Base-by-base conservation (phyloP, 306 rosid genomes). In the Vachellia collinsii region DNA sequence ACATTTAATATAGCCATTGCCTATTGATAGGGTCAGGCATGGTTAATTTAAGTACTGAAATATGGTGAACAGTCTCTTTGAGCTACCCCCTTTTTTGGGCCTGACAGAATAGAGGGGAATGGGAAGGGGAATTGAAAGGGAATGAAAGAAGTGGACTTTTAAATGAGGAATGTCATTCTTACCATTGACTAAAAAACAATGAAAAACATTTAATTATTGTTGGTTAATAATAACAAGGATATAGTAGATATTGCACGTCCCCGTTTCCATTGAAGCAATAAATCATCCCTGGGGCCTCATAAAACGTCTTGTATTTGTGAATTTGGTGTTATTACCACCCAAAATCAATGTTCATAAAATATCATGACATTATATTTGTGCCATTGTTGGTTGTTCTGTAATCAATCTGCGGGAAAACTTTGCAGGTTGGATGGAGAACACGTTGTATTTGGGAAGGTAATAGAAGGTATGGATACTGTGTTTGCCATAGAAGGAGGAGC, bases 371-470 rank as follows among this genome's bases (percentile, higher is more conserved):
- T 64, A 22, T 7, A 36, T 36, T 16, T 39, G 36, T 69, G 56
- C 43, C 8, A 51, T 39, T 13, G 13, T 14, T 3, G 17, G 14
- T 58, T 16, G 58, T 43, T 56, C 20, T 74, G 80, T 44, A n/a
- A n/a, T 46, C 20, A 53, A n/a, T 79, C 25, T 41, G 58, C 12
- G 7, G 39, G 77, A 48, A 39, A 81, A 38, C 46, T 20, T 73
- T 82, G 17, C 92, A 93, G 94, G 97, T 87, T 93, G 90, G 97
- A 93, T 75, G 93, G 97, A 67, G 97, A 93, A 63, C 97, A 93
- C 62, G 97, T 91, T 36, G 94, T 90, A 61, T 90, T 93, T 68
- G 97, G 97, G 53, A 91, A 86, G 88, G 94, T 93, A 66, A 70
- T 93, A 48, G 92, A 91, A 87, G 97, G 97, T 64, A 93, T 93